phyloP scores from a whole-genome alignment of 2,329 filamentous ascomycete genomes.

The Lachnellula willkommii region DNA sequence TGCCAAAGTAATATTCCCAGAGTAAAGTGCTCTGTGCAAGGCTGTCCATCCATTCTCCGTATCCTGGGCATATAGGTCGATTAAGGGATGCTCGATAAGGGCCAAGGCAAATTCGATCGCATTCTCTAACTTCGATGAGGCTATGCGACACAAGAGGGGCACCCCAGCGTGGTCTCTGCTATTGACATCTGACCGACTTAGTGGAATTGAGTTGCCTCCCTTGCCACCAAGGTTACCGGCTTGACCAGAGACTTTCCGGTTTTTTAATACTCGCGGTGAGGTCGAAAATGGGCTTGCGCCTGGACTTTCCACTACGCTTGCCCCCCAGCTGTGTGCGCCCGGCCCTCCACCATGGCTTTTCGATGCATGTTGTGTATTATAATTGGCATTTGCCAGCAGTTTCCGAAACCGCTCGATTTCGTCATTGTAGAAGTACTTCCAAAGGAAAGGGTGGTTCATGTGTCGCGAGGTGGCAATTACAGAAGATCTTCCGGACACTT shows the following conservation, averaged over 20 bases:
- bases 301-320: conserved; percentile 33
- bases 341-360: conserved; percentile 46
- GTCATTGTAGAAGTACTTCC: conserved; percentile 95
- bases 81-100: conserved; percentile 72
- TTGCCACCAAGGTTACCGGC: conserved; percentile 42
- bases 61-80: conserved; percentile 85
- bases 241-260: conserved; percentile 48
- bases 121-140: conserved; percentile 65
- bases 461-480: conserved; percentile 40
- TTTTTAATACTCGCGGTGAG: conserved; percentile 48
- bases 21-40: conserved; percentile 83
- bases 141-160: conserved; percentile 78
- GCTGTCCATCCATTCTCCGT: conserved; percentile 93
- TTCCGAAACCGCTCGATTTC: conserved; percentile 93
- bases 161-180: conserved; percentile 75
- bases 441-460: conserved; percentile 89
- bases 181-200: conserved; percentile 68
- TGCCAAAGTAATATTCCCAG: conserved; percentile 82
- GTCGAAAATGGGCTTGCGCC: conserved; percentile 32
- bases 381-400: conserved; percentile 69
- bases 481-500: conserved; percentile 32
- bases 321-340: conserved; percentile 38
- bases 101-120: conserved; percentile 71
- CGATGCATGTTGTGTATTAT: conserved; percentile 45
- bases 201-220: conserved; percentile 35